phyloP scores from a whole-genome alignment of 2,329 filamentous ascomycete genomes.

The Westerdykella ornata region DNA sequence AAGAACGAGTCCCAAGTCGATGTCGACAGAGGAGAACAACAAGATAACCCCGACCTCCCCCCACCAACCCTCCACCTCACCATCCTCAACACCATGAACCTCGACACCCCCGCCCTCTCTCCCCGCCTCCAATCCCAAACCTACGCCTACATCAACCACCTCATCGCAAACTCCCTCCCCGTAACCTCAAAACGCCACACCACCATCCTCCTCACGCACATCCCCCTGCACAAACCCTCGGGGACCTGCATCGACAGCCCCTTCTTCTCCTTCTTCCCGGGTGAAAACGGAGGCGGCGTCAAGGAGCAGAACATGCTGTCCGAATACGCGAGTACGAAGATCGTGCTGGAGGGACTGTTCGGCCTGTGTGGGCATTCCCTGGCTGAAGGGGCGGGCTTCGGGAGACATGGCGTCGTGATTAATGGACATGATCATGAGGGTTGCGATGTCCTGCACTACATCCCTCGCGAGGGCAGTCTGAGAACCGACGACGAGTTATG shows the following conservation, averaged over 20 bases:
- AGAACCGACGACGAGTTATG: neutral
- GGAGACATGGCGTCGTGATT: slow-evolving; percentile 70
- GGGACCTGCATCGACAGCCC: slow-evolving; percentile 81
- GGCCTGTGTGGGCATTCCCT: slow-evolving; percentile 61
- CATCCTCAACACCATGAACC: slow-evolving; percentile 85
- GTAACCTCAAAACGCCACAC: slow-evolving; percentile 60
- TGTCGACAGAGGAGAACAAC: neutral
- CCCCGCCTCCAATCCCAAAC: slow-evolving; percentile 64
- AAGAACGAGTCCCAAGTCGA: neutral
- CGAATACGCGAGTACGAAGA: slow-evolving; percentile 56
- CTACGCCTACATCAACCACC: slow-evolving; percentile 66
- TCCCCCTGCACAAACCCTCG: slow-evolving; percentile 76
- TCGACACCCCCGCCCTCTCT: slow-evolving; percentile 73
- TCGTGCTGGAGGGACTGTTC: slow-evolving; percentile 72
- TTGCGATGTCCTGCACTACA: slow-evolving; percentile 80
- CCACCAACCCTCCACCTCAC: slow-evolving; percentile 71
- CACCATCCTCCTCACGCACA: slow-evolving; percentile 83
- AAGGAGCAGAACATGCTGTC: slow-evolving; percentile 90
- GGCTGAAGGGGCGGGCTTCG: slow-evolving; percentile 56
- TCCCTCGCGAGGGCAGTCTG: slow-evolving; percentile 10
- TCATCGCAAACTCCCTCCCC: slow-evolving; percentile 56
- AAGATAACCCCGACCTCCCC: slow-evolving; percentile 8
- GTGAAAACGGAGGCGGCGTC: slow-evolving; percentile 57
- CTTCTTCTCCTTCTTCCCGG: slow-evolving; percentile 69
- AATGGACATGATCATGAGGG: slow-evolving; percentile 95